A percentile compares a stretch with the other conserved stretches of the same genome.
These are phyloP conservation scores for Jatropha multifida DNA, from an alignment of 441 rosid species.

Conservation along the genomic window DNA sequence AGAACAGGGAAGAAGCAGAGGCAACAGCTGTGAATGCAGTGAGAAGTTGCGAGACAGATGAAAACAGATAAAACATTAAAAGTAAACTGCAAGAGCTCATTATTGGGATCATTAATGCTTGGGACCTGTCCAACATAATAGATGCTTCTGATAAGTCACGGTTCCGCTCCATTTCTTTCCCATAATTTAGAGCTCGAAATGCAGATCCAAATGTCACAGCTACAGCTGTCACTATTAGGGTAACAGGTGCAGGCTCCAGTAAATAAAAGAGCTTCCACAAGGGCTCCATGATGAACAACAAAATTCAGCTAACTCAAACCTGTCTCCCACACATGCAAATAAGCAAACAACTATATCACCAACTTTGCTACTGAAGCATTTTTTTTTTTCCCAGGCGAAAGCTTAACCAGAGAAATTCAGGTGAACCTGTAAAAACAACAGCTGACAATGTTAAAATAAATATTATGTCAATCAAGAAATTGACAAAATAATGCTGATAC, in stretches of 20 bases:
- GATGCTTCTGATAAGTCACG: constrained; percentile 85
- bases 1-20: constrained; percentile 85
- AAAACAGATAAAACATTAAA: constrained; percentile 88
- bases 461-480: background rate
- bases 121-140: constrained; percentile 79
- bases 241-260: constrained; percentile 87
- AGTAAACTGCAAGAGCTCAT: constrained; percentile 99
- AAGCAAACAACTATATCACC: constrained; percentile 12
- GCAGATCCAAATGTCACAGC: constrained; percentile 89
- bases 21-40: constrained; percentile 94
- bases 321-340: constrained; percentile 23
- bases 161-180: constrained; percentile 94
- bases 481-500: background rate
- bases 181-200: constrained; percentile 84
- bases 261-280: constrained; percentile 80
- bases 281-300: constrained; percentile 56
- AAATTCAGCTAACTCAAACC: constrained; percentile 21
- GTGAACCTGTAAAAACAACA: constrained; percentile 41
- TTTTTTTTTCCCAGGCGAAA: constrained; percentile 15
- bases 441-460: background rate
- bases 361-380: constrained; percentile 29
- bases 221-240: constrained; percentile 83
- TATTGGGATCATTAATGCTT: constrained; percentile 89
- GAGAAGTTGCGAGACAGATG: constrained; percentile 86
- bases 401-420: constrained; percentile 28